Conservation (phyloP, 768 basidiomycete species). For the Leucocoprinus sp. region DNA sequence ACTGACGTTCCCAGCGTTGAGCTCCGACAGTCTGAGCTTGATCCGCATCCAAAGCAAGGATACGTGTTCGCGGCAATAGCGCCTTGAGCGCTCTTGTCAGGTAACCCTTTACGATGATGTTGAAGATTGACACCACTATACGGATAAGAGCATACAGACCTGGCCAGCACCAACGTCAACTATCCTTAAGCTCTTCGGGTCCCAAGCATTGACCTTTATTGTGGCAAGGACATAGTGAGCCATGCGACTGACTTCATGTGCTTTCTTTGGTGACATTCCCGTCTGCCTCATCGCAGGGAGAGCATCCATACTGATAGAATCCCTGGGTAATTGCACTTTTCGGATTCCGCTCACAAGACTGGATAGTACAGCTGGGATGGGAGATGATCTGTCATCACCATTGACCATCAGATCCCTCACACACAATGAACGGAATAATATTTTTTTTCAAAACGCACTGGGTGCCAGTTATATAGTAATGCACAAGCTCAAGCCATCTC, state of each 20-base stretch:
- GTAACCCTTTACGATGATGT: constrained; percentile 35
- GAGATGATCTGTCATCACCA: not conserved
- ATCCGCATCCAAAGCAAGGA: constrained; percentile 64
- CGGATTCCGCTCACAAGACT: constrained; percentile 17
- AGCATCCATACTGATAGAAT: constrained; percentile 16
- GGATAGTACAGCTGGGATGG: constrained; percentile 9
- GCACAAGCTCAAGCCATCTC: constrained; percentile 6
- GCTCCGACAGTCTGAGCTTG: constrained; percentile 53
- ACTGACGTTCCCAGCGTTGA: constrained; percentile 30
- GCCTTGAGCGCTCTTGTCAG: constrained; percentile 43
- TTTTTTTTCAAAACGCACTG: not conserved
- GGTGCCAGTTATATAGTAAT: constrained; percentile 5
- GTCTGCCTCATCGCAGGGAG: constrained; percentile 12
- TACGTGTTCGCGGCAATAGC: constrained; percentile 27
- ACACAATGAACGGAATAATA: not conserved
- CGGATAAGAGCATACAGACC: constrained; percentile 24
- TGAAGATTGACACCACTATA: no score
- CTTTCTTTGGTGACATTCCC: constrained; percentile 73
- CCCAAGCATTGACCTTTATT: constrained; percentile 19
- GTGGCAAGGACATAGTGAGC: constrained; percentile 39
- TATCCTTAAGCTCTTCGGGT: constrained; percentile 26
- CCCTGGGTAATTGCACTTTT: constrained; percentile 18
- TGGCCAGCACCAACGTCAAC: constrained; percentile 76
- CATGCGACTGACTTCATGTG: constrained; percentile 66
- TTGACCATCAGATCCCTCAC: not conserved